These are phyloP conservation scores for Emergomyces orientalis DNA, from an alignment of 2,329 filamentous ascomycete genomes.

Conservation along the genomic window DNA sequence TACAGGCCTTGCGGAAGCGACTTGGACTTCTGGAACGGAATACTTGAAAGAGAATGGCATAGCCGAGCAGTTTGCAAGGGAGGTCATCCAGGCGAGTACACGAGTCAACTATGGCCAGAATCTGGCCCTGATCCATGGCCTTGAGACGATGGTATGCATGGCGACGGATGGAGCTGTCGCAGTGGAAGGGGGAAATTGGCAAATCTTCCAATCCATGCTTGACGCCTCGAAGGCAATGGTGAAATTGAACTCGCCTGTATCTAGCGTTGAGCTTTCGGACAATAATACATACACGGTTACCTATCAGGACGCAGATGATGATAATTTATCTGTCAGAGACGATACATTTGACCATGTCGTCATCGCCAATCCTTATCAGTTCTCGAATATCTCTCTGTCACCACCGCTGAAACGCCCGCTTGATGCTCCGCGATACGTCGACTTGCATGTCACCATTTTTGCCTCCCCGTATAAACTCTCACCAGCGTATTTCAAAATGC, in stretches of 20 bases:
- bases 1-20: slow-evolving; percentile 57
- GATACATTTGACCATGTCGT: slow-evolving; percentile 65
- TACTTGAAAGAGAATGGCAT: slow-evolving; percentile 62
- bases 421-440: slow-evolving; percentile 74
- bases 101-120: slow-evolving; percentile 94
- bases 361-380: slow-evolving; percentile 76
- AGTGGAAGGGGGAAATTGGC: slow-evolving; percentile 82
- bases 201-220: slow-evolving; percentile 80
- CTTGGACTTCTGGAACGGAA: slow-evolving; percentile 62
- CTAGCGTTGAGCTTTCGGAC: slow-evolving; percentile 42
- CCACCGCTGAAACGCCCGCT: slow-evolving; percentile 44
- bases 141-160: slow-evolving; percentile 89
- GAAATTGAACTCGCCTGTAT: slow-evolving; percentile 58
- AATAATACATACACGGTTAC: slow-evolving; percentile 40
- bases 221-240: slow-evolving; percentile 52
- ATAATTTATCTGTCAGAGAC: not conserved
- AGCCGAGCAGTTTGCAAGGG: slow-evolving; percentile 56
- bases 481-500: slow-evolving; percentile 61
- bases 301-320: slow-evolving; percentile 21
- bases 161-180: slow-evolving; percentile 74
- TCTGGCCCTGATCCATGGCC: slow-evolving; percentile 70
- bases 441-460: slow-evolving; percentile 83
- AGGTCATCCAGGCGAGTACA: slow-evolving; percentile 83
- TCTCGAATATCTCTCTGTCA: slow-evolving; percentile 54
- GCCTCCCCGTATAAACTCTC: slow-evolving; percentile 66